Conservation (phyloP, 768 basidiomycete genomes). For the Pholiota microspora region DNA sequence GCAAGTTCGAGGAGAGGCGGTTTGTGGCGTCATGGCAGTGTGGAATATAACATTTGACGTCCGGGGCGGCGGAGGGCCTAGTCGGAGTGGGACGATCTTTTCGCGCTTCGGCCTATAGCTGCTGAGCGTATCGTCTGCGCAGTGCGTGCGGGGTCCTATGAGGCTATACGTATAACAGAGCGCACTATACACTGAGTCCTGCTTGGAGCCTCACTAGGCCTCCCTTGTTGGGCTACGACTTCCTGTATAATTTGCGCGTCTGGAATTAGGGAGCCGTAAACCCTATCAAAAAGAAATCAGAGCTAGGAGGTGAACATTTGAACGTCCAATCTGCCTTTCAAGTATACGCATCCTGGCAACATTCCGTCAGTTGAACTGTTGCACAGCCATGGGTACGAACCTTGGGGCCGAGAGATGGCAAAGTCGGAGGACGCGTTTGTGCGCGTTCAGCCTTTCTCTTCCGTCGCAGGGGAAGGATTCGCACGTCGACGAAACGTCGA, state of each 20-base stretch:
- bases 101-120: background rate
- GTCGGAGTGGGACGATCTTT: background rate
- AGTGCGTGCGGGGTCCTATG: too few relatives aligned
- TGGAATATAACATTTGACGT: constrained; percentile 9
- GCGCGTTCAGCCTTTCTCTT: background rate
- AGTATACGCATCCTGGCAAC: background rate
- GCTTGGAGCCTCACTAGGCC: too few relatives aligned
- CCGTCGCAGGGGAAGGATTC: background rate
- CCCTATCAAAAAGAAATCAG: background rate
- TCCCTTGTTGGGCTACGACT: too few relatives aligned
- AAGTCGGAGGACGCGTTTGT: background rate
- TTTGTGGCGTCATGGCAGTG: constrained; percentile 7
- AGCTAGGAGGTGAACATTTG: background rate
- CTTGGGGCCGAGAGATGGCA: background rate
- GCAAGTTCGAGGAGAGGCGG: background rate
- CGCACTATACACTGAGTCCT: too few relatives aligned
- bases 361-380: constrained; percentile 1
- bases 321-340: background rate
- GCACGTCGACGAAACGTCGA: background rate
- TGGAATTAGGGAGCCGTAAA: background rate
- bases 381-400: background rate
- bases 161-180: too few relatives aligned
- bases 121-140: too few relatives aligned
- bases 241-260: background rate
- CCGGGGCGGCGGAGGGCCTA: constrained; percentile 10